phyloP scores from a whole-genome alignment of 2,329 filamentous ascomycete species.

The Fusarium abutilonis region DNA sequence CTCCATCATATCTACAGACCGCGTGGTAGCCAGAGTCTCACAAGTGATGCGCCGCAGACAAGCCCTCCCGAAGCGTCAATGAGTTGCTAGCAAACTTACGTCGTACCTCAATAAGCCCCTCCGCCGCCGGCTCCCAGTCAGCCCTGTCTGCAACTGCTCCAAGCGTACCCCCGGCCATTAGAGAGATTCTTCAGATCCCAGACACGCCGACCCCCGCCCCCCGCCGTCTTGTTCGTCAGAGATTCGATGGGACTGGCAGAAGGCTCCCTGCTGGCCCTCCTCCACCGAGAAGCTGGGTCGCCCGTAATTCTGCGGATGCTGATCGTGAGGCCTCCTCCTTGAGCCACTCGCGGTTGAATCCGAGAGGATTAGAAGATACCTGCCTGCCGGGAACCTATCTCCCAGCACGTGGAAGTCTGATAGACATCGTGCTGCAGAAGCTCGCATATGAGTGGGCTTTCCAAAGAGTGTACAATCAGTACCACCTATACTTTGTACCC shows the following conservation, averaged over 20 bases:
- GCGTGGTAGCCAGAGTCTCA: constrained; percentile 47
- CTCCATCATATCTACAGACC: constrained; percentile 30
- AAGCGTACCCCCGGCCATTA: constrained; percentile 68
- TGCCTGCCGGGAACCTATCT: constrained; percentile 58
- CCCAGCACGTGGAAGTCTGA: constrained; percentile 59
- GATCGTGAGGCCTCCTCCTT: constrained; percentile 25
- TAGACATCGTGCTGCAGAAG: constrained; percentile 60
- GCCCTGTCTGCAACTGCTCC: constrained; percentile 52
- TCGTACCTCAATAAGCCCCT: constrained; percentile 52
- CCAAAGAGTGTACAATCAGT: constrained; percentile 64
- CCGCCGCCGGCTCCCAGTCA: constrained; percentile 42
- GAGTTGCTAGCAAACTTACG: constrained; percentile 68
- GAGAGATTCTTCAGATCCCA: constrained; percentile 67
- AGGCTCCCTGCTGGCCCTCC: constrained; percentile 67
- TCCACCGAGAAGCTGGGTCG: constrained; percentile 66
- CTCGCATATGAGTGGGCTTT: constrained; percentile 66
- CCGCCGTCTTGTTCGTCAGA: constrained; percentile 54
- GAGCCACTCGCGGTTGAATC: constrained; percentile 37
- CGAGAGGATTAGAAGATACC: constrained; percentile 31
- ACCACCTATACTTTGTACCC: constrained; percentile 66
- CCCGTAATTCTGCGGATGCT: constrained; percentile 40
- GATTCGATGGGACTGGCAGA: constrained; percentile 59
- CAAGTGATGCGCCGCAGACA: constrained; percentile 46
- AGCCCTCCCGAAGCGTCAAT: constrained; percentile 61
- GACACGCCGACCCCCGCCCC: constrained; percentile 64